A percentile compares a stretch with the other conserved stretches of the same genome.
Conservation (phyloP, 1,139 yeast genomes). For the Magnusiomyces suaveolens region DNA sequence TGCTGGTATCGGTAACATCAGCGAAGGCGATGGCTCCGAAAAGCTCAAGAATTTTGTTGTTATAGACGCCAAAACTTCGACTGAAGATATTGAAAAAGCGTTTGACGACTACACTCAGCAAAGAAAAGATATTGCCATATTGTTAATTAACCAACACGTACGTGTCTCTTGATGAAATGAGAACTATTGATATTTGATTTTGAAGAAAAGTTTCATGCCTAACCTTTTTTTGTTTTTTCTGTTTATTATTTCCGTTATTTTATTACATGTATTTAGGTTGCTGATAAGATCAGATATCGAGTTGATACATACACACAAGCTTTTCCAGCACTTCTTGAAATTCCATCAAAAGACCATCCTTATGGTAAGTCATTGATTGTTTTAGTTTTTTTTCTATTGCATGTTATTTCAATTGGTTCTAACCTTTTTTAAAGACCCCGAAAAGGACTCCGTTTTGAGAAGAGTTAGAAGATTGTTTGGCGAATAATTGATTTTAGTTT, state of each 20-base stretch:
- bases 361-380: constrained; percentile 38
- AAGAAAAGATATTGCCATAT: constrained; percentile 85
- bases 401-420: neutral
- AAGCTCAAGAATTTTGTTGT: constrained; percentile 78
- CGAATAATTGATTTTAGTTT: constrained; percentile 38
- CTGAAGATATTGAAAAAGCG: constrained; percentile 63
- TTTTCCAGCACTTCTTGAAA: constrained; percentile 92
- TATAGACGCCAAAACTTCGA: constrained; percentile 67
- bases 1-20: constrained; percentile 92
- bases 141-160: constrained; percentile 81
- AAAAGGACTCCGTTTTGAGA: constrained; percentile 89
- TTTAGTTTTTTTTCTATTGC: constrained; percentile 4
- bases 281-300: constrained; percentile 74
- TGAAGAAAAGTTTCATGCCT: too few species aligned
- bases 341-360: constrained; percentile 97
- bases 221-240: neutral
- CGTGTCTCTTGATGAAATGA: too few species aligned
- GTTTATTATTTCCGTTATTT: too few species aligned
- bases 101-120: constrained; percentile 65
- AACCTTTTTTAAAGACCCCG: constrained; percentile 50
- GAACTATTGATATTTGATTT: too few species aligned
- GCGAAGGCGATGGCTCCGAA: constrained; percentile 40
- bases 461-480: constrained; percentile 93
- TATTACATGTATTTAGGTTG: constrained; percentile 44
- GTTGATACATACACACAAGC: constrained; percentile 84